Conservation (phyloP, 805 yeast genomes). For the Candida pseudofarinosa region DNA sequence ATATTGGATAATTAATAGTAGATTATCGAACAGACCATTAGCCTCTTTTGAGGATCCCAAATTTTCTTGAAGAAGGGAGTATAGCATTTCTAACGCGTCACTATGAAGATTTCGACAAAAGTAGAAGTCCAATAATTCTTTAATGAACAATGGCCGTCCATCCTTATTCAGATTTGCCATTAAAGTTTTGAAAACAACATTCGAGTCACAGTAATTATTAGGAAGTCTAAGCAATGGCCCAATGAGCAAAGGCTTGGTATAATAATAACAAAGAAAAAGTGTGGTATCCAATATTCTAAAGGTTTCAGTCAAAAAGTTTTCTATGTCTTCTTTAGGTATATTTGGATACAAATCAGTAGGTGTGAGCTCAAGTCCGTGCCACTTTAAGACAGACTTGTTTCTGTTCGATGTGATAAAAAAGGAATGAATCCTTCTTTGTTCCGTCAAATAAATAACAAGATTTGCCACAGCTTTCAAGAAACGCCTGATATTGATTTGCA, state of each 20-base stretch:
- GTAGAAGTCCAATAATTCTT: conserved; percentile 76
- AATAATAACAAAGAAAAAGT: conserved; percentile 67
- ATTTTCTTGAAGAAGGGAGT: conserved; percentile 19
- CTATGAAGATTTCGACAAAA: conserved; percentile 57
- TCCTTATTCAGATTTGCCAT: conserved; percentile 27
- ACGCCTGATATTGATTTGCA: conserved; percentile 13
- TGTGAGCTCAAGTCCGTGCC: conserved; percentile 45
- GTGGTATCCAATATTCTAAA: conserved; percentile 68
- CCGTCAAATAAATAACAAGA: conserved; percentile 47
- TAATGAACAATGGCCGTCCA: conserved; percentile 39
- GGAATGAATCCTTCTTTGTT: conserved; percentile 46
- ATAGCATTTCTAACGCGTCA: conserved; percentile 62
- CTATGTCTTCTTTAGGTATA: conserved; percentile 15
- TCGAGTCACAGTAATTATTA: conserved; percentile 67
- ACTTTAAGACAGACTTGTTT: conserved; percentile 28
- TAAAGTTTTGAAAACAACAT: conserved; percentile 54
- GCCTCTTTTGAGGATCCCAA: conserved; percentile 14
- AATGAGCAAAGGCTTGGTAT: conserved; percentile 65
- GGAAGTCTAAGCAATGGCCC: conserved; percentile 78
- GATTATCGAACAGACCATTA: conserved; percentile 29
- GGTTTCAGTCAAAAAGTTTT: conserved; percentile 20
- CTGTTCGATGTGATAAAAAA: conserved; percentile 24
- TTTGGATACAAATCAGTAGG: conserved; percentile 40
- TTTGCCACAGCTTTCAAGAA: conserved; percentile 36
- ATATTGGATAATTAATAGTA: conserved; percentile 50